Percentiles rank a stretch among this genome's conserved stretches.
Conservation (phyloP, 1,284 basidiomycete species). For the Mycena citricolor region DNA sequence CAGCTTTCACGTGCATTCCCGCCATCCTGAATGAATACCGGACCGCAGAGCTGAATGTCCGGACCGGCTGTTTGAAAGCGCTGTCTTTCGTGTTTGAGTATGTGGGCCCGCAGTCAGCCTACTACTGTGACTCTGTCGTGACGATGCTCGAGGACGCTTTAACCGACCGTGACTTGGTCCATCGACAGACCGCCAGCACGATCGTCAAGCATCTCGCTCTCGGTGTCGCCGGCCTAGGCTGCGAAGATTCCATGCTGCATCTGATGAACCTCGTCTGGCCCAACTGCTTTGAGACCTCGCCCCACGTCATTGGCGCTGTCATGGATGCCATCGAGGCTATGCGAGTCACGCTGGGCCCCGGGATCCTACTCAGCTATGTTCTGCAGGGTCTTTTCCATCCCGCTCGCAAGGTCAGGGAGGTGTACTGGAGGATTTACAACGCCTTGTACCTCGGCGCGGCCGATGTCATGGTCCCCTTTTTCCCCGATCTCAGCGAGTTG, state of each 20-base stretch:
- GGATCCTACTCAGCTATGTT: conserved; percentile 86
- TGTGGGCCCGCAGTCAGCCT: conserved; percentile 98
- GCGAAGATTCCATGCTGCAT: conserved; percentile 97
- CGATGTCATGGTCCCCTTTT: conserved; percentile 93
- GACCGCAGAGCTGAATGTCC: conserved; percentile 96
- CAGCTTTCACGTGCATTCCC: conserved; percentile 97
- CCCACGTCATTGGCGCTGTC: conserved; percentile 96
- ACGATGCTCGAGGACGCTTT: conserved; percentile 98
- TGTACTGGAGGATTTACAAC: conserved; percentile 94
- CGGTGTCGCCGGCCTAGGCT: conserved; percentile 94
- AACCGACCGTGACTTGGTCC: conserved; percentile 97
- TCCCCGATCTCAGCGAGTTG: conserved; percentile 85
- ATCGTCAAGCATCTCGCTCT: conserved; percentile 98
- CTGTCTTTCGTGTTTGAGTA: conserved; percentile 99
- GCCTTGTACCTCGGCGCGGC: conserved; percentile 85
- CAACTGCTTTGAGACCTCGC: conserved; percentile 97
- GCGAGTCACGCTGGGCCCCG: conserved; percentile 93
- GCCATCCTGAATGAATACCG: conserved; percentile 99
- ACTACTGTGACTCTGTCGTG: conserved; percentile 96
- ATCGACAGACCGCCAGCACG: conserved; percentile 97
- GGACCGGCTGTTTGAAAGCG: conserved; percentile 99
- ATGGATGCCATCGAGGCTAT: conserved; percentile 98
- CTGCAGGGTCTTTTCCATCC: conserved; percentile 96
- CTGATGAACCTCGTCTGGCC: conserved; percentile 99
- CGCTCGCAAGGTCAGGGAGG: conserved; percentile 94